Base-by-base conservation (phyloP, 2,329 filamentous ascomycete species). In the Juglanconis sp. region DNA sequence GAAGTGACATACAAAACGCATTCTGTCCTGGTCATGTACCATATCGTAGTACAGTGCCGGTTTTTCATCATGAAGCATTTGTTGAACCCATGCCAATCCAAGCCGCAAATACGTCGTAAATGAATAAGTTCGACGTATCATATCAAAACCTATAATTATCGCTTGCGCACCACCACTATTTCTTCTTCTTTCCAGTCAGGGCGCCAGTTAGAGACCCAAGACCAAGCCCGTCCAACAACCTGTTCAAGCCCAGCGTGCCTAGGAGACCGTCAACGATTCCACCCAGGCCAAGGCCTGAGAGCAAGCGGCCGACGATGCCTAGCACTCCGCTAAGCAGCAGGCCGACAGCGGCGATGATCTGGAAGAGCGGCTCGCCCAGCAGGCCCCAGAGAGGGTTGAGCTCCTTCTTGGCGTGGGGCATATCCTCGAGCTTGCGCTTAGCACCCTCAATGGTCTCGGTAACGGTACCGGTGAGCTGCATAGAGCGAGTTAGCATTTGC, bases 381-480 rank as follows among this genome's bases (percentile, higher is more conserved):
- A 96, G 80, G 35, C 80, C 86, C 92, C 92, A 96, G 35, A 97
- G 85, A 10, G 93, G 92, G 78, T 94, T 96, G 63, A 96, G 83
- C 79, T 94, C 88, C 82, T 96, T 94, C 88, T 96, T 96, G 48
- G 92, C 93, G 67, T 96, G 90, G 5, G 93, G 92, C 90, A 96
- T 95, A 70, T 91, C 90, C 70, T 90, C 87, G 63, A 96, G 90
- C 80, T 91, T 97, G 79, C 89, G 90, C 85, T 93, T 95, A 32
- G 90, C 90, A 65, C 89, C 87, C 70, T 97, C 92, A 67, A 97
- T 94, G 31, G 88, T 91, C 68, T 88, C 87, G 51, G 90, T 88
- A 30, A 97, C 90, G 32, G 86, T 88, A 24, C 88, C 88, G 0
- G 92, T 94, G 61, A 96, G 82, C 77, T 86, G 58, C 24, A 24